Base-by-base conservation (phyloP, 371 early-diverging fungal genomes). In the Batkoa obscura region DNA sequence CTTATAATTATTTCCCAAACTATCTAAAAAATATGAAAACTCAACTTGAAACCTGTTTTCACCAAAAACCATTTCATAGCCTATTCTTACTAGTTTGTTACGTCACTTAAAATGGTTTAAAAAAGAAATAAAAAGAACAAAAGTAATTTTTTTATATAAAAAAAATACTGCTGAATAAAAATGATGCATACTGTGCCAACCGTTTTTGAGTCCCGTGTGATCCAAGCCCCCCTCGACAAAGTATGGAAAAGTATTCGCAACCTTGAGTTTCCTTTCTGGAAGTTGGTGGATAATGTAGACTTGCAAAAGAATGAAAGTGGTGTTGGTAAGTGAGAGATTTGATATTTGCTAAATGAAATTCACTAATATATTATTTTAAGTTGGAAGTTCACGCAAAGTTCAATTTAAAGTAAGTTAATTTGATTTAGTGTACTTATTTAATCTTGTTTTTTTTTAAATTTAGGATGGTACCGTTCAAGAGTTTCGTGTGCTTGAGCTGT, bases 241-340 rank as follows among this genome's bases (percentile, higher is more conserved):
- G 56, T 47, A 3, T 56, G 47, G 56, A 15, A 43, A 9, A 8
- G n/a, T 34, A 31, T 56, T 46, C 6, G 48, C 8, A n/a, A 10
- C 12, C 12, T 23, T 47, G 34, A 56, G 9, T 56, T 56, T 36
- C 34, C 23, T 5, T 56, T 45, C 2, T 56, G 56, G 47, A 56
- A 47, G 32, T 9, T 56, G 3, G 45, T 56, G 8, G 32, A 23
- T 34, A 55, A 48, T 17, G 43, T 47, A 10, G 47, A 56, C 9
- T 2, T 23, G 30, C 17, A 55, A 55, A n/a, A 8, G 45, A 42
- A 4, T 42, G 3, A 17, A 45, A 54, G 9, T 36, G 55, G n/a
- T n/a, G n/a, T 13, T 12, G 10, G 3, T 23, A 9, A 17, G 33
- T 30, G 6, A 15, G 15, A 15, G 15, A 15, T 13, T 45, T 23